A percentile compares a stretch with the other conserved stretches of the same genome.
phyloP scores from a whole-genome alignment of 2,329 filamentous ascomycete species.

The Verticillium albo-atrum region DNA sequence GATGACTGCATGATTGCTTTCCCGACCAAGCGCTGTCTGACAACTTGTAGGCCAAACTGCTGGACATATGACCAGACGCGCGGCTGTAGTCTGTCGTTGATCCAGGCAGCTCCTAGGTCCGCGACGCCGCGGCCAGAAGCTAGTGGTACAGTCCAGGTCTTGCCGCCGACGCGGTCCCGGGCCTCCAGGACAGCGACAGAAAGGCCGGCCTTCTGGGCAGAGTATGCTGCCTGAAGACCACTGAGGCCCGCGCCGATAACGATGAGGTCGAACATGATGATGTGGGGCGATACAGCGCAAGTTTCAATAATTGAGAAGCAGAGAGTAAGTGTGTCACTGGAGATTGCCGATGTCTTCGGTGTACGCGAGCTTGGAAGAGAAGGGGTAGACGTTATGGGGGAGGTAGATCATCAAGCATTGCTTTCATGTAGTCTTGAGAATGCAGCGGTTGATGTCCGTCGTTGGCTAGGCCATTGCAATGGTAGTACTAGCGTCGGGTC shows the following conservation, averaged over 20 bases:
- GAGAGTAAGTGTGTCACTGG: no score
- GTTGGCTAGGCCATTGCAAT: no score
- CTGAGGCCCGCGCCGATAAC: conserved; percentile 33
- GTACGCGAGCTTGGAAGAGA: neutral
- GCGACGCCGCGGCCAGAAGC: conserved; percentile 28
- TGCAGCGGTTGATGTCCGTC: neutral
- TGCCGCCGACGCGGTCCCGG: conserved; percentile 45
- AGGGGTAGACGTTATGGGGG: no score
- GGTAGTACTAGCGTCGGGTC: neutral
- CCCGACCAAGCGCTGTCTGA: conserved; percentile 24
- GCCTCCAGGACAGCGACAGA: conserved; percentile 43
- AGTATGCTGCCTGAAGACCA: conserved; percentile 28
- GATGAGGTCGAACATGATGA: conserved; percentile 22
- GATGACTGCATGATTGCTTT: conserved; percentile 23
- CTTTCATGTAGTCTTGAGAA: neutral
- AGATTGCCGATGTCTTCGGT: neutral
- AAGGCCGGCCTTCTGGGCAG: conserved; percentile 24
- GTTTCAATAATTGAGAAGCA: neutral
- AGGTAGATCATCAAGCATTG: neutral
- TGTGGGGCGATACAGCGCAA: neutral
- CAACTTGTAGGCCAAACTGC: conserved; percentile 20
- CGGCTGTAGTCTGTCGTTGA: conserved; percentile 51
- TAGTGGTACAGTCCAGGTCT: conserved; percentile 36
- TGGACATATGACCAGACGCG: conserved; percentile 8
- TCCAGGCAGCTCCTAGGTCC: conserved; percentile 56